phyloP scores from a whole-genome alignment of 2,329 filamentous ascomycete species.

The Pseudohalonectria lignicola region DNA sequence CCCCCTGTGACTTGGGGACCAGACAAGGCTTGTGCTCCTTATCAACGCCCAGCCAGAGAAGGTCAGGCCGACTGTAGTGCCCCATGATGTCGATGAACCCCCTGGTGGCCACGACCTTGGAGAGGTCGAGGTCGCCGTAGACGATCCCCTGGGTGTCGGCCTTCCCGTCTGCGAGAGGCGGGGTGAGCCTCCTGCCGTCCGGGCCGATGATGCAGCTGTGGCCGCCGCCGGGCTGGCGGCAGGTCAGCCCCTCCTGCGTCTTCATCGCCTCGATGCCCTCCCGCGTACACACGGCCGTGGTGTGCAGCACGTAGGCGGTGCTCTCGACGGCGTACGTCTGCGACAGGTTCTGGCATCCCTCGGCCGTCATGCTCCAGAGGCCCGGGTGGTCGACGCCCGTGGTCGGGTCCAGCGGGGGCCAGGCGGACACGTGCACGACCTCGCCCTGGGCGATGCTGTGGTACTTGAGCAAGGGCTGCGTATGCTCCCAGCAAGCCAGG shows the following conservation, averaged over 20 bases:
- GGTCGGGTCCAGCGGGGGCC: conserved; percentile 24
- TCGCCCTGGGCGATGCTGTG: conserved; percentile 30
- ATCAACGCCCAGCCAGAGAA: conserved; percentile 32
- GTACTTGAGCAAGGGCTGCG: conserved; percentile 37
- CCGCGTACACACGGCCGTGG: conserved; percentile 32
- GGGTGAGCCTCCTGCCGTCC: conserved; percentile 9
- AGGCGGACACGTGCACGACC: conserved; percentile 34
- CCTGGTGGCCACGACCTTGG: conserved; percentile 23
- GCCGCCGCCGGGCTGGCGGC: conserved; percentile 9
- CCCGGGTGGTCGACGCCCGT: conserved; percentile 16
- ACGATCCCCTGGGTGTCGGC: conserved; percentile 16
- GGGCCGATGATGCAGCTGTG: conserved; percentile 11
- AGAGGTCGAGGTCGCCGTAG: conserved; percentile 24
- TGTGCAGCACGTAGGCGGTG: conserved; percentile 41
- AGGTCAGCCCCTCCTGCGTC: conserved; percentile 20
- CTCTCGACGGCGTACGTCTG: conserved; percentile 47
- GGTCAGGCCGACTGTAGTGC: conserved; percentile 38
- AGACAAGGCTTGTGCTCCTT: no score
- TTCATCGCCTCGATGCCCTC: conserved; percentile 29
- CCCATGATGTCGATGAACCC: conserved; percentile 33
- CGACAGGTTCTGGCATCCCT: conserved; percentile 30
- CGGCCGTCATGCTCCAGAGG: conserved; percentile 18
- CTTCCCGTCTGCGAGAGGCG: conserved; percentile 6
- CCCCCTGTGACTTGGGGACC: no score
- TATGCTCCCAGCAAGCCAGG: conserved; percentile 39